Conservation (phyloP, 2,329 filamentous ascomycete species). For the Exserohilum turcica region DNA sequence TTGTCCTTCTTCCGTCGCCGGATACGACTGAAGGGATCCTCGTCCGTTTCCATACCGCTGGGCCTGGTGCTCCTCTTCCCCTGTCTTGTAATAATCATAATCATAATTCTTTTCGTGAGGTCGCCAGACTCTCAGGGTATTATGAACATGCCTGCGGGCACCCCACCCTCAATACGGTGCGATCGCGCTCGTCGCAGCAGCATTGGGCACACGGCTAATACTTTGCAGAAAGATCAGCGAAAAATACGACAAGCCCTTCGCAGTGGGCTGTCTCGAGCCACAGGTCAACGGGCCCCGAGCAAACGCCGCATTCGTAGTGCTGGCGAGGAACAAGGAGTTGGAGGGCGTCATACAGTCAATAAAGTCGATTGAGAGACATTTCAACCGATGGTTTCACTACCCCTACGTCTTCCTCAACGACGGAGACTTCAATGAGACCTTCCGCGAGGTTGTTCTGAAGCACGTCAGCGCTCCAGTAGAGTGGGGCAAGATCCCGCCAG, state of each 20-base stretch:
- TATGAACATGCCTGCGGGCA: slow-evolving; percentile 84
- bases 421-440: slow-evolving; percentile 92
- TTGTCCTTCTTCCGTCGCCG: slow-evolving; percentile 85
- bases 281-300: slow-evolving; percentile 79
- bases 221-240: slow-evolving; percentile 85
- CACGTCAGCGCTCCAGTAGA: slow-evolving; percentile 88
- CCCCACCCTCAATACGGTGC: slow-evolving; percentile 87
- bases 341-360: slow-evolving; percentile 95
- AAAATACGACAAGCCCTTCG: slow-evolving; percentile 95
- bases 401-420: slow-evolving; percentile 99
- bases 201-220: slow-evolving; percentile 19
- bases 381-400: slow-evolving; percentile 99
- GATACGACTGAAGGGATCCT: slow-evolving; percentile 88
- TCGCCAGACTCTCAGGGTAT: slow-evolving; percentile 82
- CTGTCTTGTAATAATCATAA: slow-evolving; percentile 85
- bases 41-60: slow-evolving; percentile 87
- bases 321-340: slow-evolving; percentile 94
- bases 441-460: slow-evolving; percentile 85
- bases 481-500: slow-evolving; percentile 88
- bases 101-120: slow-evolving; percentile 84
- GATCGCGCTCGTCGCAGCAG: not conserved
- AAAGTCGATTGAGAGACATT: slow-evolving; percentile 97
- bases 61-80: slow-evolving; percentile 93
- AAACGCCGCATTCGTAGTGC: slow-evolving; percentile 93
- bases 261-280: slow-evolving; percentile 80